phyloP scores from a whole-genome alignment of 257 asterid species.

The Plantago elongata region DNA sequence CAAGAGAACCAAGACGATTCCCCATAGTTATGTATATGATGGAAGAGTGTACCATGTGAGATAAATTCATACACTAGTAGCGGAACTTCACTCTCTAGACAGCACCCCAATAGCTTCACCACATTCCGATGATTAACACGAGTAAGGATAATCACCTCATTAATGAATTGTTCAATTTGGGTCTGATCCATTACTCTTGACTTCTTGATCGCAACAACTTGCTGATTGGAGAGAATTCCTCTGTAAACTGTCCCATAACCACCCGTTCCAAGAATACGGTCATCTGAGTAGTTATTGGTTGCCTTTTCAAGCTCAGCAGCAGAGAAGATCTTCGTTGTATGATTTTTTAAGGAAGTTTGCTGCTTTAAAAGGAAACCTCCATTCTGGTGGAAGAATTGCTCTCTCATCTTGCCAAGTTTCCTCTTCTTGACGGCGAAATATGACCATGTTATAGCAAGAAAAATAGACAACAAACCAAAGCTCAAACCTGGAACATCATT shows the following conservation, averaged over 20 bases:
- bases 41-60: conserved; percentile 25
- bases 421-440: background rate
- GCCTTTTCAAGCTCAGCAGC: conserved; percentile 32
- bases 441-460: background rate
- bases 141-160: conserved; percentile 29
- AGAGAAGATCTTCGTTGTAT: conserved; percentile 23
- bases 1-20: conserved; percentile 24
- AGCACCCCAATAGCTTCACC: conserved; percentile 30
- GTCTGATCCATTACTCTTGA: conserved; percentile 25
- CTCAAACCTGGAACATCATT: conserved; percentile 1
- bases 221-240: conserved; percentile 24
- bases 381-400: conserved; percentile 9
- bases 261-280: conserved; percentile 26
- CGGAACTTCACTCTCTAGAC: conserved; percentile 36
- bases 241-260: conserved; percentile 33
- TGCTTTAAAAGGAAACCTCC: conserved; percentile 8
- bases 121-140: conserved; percentile 34
- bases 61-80: conserved; percentile 27
- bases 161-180: conserved; percentile 34
- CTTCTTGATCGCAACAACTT: conserved; percentile 33
- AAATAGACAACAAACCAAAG: background rate
- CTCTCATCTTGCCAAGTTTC: background rate
- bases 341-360: conserved; percentile 3
- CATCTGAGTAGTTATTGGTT: conserved; percentile 26
- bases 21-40: conserved; percentile 26